phyloP scores from a whole-genome alignment of 805 yeast species.

The Lachancea sp. region DNA sequence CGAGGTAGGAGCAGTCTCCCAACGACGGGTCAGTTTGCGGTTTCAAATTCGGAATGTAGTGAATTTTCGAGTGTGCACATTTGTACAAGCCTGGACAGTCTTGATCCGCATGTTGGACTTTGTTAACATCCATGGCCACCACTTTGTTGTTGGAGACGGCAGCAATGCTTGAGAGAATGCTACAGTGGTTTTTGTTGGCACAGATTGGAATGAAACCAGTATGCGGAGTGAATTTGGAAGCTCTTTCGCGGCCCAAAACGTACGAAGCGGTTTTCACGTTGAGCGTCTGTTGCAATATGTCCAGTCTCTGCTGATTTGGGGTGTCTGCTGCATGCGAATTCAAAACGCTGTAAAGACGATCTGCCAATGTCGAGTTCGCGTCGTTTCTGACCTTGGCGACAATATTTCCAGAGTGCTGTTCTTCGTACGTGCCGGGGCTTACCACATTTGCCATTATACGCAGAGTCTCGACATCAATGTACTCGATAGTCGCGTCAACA shows the following conservation, averaged over 20 bases:
- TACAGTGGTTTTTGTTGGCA: conserved; percentile 17
- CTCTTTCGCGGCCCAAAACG: conserved; percentile 24
- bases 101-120: conserved; percentile 18
- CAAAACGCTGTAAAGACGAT: conserved; percentile 4
- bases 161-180: conserved; percentile 17
- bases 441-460: conserved; percentile 14
- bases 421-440: conserved; percentile 1
- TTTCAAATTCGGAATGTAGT: conserved; percentile 49
- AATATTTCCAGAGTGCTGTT: not conserved
- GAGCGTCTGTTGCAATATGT: conserved; percentile 16
- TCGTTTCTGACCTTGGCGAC: not conserved
- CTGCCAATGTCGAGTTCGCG: not conserved
- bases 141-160: conserved; percentile 19
- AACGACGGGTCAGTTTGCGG: conserved; percentile 59
- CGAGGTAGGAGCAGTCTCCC: conserved; percentile 92
- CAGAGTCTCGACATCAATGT: conserved; percentile 19
- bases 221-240: conserved; percentile 11
- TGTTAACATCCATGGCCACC: conserved; percentile 24
- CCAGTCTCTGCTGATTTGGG: conserved; percentile 6
- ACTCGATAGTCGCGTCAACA: conserved; percentile 10
- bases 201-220: conserved; percentile 25
- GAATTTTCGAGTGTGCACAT: conserved; percentile 38
- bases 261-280: conserved; percentile 20
- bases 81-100: conserved; percentile 20
- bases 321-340: conserved; percentile 2